Percentiles rank a stretch among this genome's conserved stretches.
Evolutionary conservation across 257 asterid genomes (phyloP).

Genomic region (Scutellaria baicalensis): DNA sequence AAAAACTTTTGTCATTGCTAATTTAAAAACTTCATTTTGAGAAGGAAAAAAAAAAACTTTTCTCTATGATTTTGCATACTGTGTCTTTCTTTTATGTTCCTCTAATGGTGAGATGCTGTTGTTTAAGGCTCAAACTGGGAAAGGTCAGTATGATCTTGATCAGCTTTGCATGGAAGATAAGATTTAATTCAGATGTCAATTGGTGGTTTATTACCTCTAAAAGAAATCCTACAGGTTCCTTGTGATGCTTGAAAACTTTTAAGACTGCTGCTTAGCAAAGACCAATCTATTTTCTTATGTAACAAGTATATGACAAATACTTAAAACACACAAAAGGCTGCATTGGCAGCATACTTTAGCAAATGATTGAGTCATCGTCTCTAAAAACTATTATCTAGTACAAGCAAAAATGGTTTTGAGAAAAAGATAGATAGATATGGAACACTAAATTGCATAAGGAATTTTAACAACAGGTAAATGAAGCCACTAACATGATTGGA

Average conservation of each 20-base stretch:
- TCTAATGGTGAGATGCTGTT: not conserved
- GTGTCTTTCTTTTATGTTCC: no score
- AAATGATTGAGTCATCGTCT: not conserved
- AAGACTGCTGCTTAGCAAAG: not conserved
- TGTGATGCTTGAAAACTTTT: not conserved
- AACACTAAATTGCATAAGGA: not conserved
- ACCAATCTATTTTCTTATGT: not conserved
- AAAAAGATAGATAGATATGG: not conserved
- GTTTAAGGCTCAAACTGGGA: not conserved
- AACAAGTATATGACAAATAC: not conserved
- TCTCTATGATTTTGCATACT: no score
- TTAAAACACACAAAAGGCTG: not conserved
- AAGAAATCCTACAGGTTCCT: not conserved
- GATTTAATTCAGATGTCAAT: not conserved
- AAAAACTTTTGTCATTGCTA: not conserved
- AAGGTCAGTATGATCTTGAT: not conserved
- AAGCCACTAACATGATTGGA: constrained; percentile 70
- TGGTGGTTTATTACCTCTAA: not conserved
- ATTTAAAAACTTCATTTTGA: no score
- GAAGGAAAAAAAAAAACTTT: no score
- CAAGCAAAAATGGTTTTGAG: not conserved
- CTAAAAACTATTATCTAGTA: not conserved
- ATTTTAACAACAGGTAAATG: not conserved
- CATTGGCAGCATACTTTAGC: not conserved
- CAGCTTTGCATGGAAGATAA: not conserved